Evolutionary conservation across 441 rosid species (phyloP).

Genomic region (Euphorbia celastroides): DNA sequence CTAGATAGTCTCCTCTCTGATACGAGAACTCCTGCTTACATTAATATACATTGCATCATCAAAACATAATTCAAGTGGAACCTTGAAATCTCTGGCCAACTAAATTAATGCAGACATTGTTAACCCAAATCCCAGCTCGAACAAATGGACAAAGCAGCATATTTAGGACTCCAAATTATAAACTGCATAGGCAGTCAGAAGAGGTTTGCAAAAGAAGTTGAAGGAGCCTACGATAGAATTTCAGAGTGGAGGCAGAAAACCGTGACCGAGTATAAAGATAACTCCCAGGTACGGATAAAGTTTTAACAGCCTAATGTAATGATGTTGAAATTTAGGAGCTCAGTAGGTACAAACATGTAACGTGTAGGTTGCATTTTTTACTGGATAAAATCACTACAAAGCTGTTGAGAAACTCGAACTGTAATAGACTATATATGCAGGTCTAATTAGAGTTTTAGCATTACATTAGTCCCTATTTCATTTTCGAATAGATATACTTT

Average conservation of each 20-base stretch:
- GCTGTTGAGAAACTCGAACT: not conserved
- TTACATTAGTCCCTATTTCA: not conserved
- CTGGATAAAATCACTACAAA: not conserved
- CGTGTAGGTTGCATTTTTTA: not conserved
- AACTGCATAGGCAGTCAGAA: slow-evolving; percentile 71
- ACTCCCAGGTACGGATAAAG: too few species aligned
- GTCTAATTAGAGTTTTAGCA: not conserved
- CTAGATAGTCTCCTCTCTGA: slow-evolving; percentile 73
- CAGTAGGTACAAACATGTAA: not conserved
- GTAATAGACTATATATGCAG: not conserved
- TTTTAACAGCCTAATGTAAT: not conserved
- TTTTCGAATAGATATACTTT: not conserved
- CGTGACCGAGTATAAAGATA: slow-evolving; percentile 88
- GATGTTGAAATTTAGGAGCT: not conserved
- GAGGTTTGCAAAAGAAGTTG: slow-evolving; percentile 67
- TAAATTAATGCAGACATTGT: too few species aligned
- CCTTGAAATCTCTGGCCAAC: too few species aligned
- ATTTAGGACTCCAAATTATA: slow-evolving; percentile 62
- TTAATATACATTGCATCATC: too few species aligned
- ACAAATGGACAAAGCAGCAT: slow-evolving; percentile 69
- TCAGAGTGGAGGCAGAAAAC: slow-evolving; percentile 75
- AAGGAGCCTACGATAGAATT: slow-evolving; percentile 84
- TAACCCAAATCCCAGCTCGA: slow-evolving; percentile 81
- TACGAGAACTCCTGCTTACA: slow-evolving; percentile 65
- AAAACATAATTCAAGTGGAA: too few species aligned